Evolutionary conservation across 2,329 filamentous ascomycete genomes (phyloP).

Genomic region (Fusarium papillatum): DNA sequence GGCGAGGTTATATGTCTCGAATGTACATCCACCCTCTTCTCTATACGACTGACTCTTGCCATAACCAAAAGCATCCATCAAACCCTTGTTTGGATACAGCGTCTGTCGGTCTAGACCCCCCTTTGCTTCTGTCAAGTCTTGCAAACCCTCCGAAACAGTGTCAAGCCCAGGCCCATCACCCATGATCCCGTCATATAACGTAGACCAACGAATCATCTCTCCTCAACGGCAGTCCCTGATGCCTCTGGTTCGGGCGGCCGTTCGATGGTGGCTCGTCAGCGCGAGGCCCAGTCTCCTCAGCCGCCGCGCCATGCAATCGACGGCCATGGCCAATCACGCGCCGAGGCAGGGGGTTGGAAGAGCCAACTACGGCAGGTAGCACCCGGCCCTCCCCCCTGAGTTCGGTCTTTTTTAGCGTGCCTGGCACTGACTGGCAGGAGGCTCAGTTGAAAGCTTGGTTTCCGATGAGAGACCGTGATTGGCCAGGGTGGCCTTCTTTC

Average conservation of each 20-base stretch:
- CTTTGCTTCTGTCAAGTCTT: constrained; percentile 19
- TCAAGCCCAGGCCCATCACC: not conserved
- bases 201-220: not conserved
- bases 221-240: constrained; percentile 16
- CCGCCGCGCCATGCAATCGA: constrained; percentile 6
- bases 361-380: not conserved
- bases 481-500: not conserved
- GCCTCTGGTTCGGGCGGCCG: constrained; percentile 15
- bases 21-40: constrained; percentile 1
- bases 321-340: constrained; percentile 20
- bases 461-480: not conserved
- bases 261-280: constrained; percentile 13
- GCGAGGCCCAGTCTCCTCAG: constrained; percentile 15
- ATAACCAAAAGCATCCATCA: not conserved
- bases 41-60: not conserved
- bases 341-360: constrained; percentile 1
- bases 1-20: constrained; percentile 43
- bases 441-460: not conserved
- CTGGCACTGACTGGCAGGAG: constrained; percentile 12
- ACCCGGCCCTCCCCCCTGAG: not conserved
- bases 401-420: constrained; percentile 26
- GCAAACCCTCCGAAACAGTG: constrained; percentile 33
- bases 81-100: too few relatives aligned
- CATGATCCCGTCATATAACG: not conserved
- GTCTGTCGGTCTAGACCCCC: not conserved